Evolutionary conservation across 805 yeast genomes (phyloP).

Genomic region (Monosporozyma solicola): DNA sequence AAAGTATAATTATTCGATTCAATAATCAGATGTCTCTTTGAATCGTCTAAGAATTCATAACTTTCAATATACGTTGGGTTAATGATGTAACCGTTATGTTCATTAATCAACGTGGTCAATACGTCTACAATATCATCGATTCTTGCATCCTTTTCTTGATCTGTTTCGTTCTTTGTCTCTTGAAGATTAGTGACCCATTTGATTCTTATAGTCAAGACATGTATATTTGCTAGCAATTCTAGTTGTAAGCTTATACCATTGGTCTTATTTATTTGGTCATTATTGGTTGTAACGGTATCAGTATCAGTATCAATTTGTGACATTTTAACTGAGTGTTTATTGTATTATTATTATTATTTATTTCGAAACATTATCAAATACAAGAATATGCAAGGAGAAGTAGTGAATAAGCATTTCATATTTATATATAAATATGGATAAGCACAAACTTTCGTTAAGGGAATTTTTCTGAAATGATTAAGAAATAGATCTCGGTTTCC

Average conservation of each 20-base stretch:
- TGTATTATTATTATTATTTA: too few species aligned
- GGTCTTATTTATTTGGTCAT: background rate
- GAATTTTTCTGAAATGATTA: background rate
- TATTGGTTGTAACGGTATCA: background rate
- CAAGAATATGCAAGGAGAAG: too few species aligned
- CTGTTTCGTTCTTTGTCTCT: background rate
- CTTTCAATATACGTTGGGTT: constrained; percentile 20
- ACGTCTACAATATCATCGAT: background rate
- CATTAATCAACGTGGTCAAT: background rate
- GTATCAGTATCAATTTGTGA: background rate
- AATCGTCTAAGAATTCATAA: constrained; percentile 24
- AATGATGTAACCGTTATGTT: constrained; percentile 14
- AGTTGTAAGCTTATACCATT: constrained; percentile 8
- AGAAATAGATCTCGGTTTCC: background rate
- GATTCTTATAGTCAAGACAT: constrained; percentile 20
- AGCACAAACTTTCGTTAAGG: background rate
- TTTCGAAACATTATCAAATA: too few species aligned
- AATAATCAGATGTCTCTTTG: constrained; percentile 14
- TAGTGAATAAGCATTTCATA: too few species aligned
- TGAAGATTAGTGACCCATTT: constrained; percentile 10
- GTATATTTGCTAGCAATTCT: constrained; percentile 26
- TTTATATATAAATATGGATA: background rate
- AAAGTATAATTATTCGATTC: constrained; percentile 16
- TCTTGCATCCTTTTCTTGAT: background rate
- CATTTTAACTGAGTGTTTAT: background rate